Conservation (phyloP, 768 basidiomycete genomes). For the Symmetrospora coprosmae region DNA sequence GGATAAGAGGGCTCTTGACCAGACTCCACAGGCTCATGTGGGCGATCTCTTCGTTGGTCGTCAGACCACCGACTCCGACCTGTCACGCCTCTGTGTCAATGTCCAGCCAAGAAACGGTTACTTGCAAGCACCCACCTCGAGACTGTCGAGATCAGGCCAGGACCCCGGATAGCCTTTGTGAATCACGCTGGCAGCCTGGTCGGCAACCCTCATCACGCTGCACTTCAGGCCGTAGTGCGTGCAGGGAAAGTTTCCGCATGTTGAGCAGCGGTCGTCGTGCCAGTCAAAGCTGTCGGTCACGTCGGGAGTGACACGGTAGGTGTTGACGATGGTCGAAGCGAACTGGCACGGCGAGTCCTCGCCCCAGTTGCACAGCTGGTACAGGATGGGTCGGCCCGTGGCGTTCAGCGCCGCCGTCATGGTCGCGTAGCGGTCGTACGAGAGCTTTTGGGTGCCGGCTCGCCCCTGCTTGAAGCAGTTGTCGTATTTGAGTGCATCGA, state of each 20-base stretch:
- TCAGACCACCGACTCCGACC: constrained; percentile 39
- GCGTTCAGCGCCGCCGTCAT: constrained; percentile 8
- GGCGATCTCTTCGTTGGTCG: constrained; percentile 38
- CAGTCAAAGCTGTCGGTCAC: not conserved
- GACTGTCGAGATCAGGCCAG: not conserved
- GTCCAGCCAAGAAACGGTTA: not conserved
- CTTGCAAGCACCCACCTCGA: not conserved
- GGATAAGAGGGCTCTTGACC: constrained; percentile 42
- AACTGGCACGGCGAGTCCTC: constrained; percentile 9
- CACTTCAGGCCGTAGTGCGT: constrained; percentile 23
- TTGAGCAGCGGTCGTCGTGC: constrained; percentile 19
- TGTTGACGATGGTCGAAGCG: constrained; percentile 13
- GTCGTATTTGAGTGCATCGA: constrained; percentile 6
- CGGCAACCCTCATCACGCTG: constrained; percentile 22
- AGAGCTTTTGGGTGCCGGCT: not conserved
- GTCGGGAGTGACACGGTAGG: constrained; percentile 2
- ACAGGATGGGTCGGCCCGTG: constrained; percentile 4
- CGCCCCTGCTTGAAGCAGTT: constrained; percentile 19
- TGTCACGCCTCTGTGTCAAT: too few relatives aligned
- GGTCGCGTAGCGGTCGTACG: constrained; percentile 1
- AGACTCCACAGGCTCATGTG: constrained; percentile 48
- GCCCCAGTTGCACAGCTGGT: constrained; percentile 15
- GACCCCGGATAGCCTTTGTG: constrained; percentile 9
- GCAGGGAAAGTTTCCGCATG: not conserved
- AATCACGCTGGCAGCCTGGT: constrained; percentile 10